Percentiles rank a stretch among this genome's conserved stretches.
Evolutionary conservation across 2,329 filamentous ascomycete genomes (phyloP).

Genomic region (Xylaria sp.): DNA sequence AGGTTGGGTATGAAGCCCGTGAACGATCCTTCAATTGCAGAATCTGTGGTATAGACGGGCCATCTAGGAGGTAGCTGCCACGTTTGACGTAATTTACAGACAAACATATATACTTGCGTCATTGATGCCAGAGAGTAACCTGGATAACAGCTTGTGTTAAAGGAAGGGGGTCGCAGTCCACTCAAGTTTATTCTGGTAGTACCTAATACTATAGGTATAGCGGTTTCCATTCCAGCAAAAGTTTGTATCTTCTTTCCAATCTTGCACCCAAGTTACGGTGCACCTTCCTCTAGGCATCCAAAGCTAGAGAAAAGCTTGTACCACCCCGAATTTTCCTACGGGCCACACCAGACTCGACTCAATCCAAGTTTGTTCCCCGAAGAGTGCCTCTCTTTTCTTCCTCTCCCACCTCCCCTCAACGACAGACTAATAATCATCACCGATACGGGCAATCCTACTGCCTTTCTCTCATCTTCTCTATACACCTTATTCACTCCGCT

Average conservation of each 20-base stretch:
- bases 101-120: not conserved
- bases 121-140: not conserved
- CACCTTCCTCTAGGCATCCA: constrained; percentile 27
- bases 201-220: constrained; percentile 1
- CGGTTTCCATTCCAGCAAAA: constrained; percentile 8
- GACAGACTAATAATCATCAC: constrained; percentile 20
- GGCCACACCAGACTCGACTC: constrained; percentile 5
- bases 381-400: constrained; percentile 15
- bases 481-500: constrained; percentile 22
- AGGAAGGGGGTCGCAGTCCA: constrained; percentile 20
- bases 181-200: not conserved
- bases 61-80: not conserved
- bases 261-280: constrained; percentile 1
- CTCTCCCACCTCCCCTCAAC: constrained; percentile 12
- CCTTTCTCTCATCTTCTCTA: not conserved
- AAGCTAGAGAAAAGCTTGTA: constrained; percentile 24
- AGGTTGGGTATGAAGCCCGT: not conserved
- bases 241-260: constrained; percentile 29
- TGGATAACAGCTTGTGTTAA: not conserved
- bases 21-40: not conserved
- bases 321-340: constrained; percentile 23
- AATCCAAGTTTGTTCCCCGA: not conserved
- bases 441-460: constrained; percentile 8
- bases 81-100: not conserved
- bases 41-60: not conserved